Percentiles rank a stretch among this genome's conserved stretches.
These are phyloP conservation scores for Cryptococcus sp. DNA, from an alignment of 1,284 basidiomycete species.

Conservation along the genomic window DNA sequence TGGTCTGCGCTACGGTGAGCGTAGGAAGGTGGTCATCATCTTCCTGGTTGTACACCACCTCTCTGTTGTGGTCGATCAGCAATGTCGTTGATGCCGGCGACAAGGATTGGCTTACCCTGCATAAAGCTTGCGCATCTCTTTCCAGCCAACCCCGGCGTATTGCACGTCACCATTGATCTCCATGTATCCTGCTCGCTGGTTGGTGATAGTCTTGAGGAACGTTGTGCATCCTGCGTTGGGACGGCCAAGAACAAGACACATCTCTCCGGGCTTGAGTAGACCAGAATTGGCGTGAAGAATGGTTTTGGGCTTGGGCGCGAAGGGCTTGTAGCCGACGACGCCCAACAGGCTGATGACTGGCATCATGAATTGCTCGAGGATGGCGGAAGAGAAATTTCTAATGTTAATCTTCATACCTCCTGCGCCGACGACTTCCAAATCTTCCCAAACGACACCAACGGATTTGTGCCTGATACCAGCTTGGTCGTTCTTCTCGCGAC, in stretches of 20 bases:
- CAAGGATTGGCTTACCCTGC: conserved; percentile 55
- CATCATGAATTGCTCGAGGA: conserved; percentile 55
- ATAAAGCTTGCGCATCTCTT: conserved; percentile 57
- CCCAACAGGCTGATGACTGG: conserved; percentile 46
- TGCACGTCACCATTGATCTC: conserved; percentile 59
- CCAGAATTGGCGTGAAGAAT: conserved; percentile 65
- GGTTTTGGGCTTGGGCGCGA: conserved; percentile 57
- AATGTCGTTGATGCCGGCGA: not conserved
- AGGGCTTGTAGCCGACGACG: conserved; percentile 43
- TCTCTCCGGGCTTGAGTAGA: conserved; percentile 66
- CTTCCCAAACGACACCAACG: conserved; percentile 62
- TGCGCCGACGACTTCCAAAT: conserved; percentile 64
- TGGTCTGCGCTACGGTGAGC: conserved; percentile 62
- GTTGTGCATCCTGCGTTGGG: conserved; percentile 54
- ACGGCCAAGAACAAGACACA: conserved; percentile 60
- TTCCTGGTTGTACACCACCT: conserved; percentile 76
- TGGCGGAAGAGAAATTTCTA: conserved; percentile 55
- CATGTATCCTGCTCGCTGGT: conserved; percentile 57
- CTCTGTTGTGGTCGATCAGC: conserved; percentile 54
- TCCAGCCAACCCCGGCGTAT: conserved; percentile 60
- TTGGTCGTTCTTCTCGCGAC: conserved; percentile 65
- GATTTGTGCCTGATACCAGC: conserved; percentile 80
- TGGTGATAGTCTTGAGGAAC: conserved; percentile 60
- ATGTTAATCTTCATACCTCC: conserved; percentile 71
- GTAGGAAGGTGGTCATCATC: conserved; percentile 69